Base-by-base conservation (phyloP, 2,329 filamentous ascomycete genomes). In the Metarhizium anisopliae region DNA sequence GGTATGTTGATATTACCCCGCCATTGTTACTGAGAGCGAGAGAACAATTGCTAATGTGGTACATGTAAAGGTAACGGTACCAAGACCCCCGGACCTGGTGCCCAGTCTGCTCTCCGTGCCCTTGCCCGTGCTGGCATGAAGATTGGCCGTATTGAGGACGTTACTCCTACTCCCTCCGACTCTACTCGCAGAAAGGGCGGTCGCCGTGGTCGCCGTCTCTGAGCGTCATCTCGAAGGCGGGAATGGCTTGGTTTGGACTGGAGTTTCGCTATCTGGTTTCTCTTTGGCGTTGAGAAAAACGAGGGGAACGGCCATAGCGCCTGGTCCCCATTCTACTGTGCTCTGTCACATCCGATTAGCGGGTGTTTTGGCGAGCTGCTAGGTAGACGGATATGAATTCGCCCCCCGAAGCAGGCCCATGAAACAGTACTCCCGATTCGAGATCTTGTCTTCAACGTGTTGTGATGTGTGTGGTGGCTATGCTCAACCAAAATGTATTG, bases 191-290 rank as follows among this genome's bases (percentile, higher is more conserved):
- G 93, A 83, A 99, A 99, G 91, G 94, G 94, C 83, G 94, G 94
- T 96, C 92, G 94, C 81, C 93, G 94, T 89, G 94, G 94, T 97
- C 94, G 94, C 82, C 93, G 94, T 96, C 89, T 99, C 79, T 99
- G 83, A 89, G 79, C 59, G 53, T 57, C 54, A 52, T 56, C 52
- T 52, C 42, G 38, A 50, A 52, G 32, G 47, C 47, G 14, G 65
- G 58, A 61, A 59, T 63, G 59, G 62, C 61, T 65, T 67, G 63
- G 64, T 62, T 66, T 65, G 66, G 65, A 66, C 66, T 67, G 66
- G 68, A 70, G 65, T 68, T 71, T 69, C 67, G 66, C 67, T 71
- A 71, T 75, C 72, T 78, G 76, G 77, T 74, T 72, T 76, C 68
- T 75, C 75, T 80, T 76, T 81, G 81, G 80, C 78, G 77, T 80